Base-by-base conservation (phyloP, 495 filamentous ascomycete species). In the Zalerion maritima region DNA sequence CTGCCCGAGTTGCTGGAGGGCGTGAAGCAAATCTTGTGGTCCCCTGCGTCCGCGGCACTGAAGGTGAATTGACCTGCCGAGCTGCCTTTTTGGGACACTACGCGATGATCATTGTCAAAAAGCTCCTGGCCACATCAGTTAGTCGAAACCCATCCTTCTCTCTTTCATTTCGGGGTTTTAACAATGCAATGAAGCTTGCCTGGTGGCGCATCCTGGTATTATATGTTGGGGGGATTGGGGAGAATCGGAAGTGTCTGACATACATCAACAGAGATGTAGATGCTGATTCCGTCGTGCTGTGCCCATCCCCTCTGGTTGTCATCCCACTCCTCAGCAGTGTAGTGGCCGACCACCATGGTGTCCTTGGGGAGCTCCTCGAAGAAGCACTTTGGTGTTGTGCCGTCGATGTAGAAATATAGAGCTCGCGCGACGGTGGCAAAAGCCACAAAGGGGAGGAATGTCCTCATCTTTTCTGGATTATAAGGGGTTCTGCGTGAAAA, bases 351-450 rank as follows among this genome's bases (percentile, higher is more conserved):
- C 27, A 97, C 87, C 9, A 97, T 58, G 2, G 89, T 97, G 58
- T 94, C 91, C 61, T 96, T 94, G 27, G 86, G 91, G 61, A 97
- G 71, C 56, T 96, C 91, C 64, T 97, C 89, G 59, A 79, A 94
- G 74, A 97, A 96, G 58, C 89, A 97, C 51, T 81, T 84, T 38
- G 75, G 69, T 40, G 64, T 60, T 10, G 71, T 67, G 40, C 78
- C 79, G 46, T 96, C 86, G 54, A 96, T 74, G 64, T 81, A 94
- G 70, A 97, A 94, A 71, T 93, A 85, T 33, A 97, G 72, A 21
- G 82, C 84, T 38, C 82, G 74, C 26, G 75, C 69, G 36, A 60
- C 44, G 26, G 58, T 39, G 49, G 52, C 46, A 40, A 71, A 50
- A 20, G 56, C 55, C 17, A 67, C 57, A 28, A 71, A 50, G 14